Conservation (phyloP, 1,284 basidiomycete species). For the Gymnopus androsaceus region DNA sequence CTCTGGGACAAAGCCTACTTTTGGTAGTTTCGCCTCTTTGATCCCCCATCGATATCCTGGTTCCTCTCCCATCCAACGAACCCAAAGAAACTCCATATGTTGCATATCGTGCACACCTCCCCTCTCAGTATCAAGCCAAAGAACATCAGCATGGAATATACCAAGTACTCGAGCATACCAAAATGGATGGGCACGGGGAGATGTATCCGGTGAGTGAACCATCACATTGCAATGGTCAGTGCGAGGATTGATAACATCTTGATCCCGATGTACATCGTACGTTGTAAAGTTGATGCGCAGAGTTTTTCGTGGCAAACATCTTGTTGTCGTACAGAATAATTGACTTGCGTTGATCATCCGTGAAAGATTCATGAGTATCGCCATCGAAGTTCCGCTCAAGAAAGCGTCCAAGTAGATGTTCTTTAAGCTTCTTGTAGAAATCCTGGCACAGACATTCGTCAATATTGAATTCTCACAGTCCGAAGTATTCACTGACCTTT, state of each 20-base stretch:
- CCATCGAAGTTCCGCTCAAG: constrained; percentile 26
- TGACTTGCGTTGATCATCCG: constrained; percentile 24
- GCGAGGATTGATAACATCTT: too few species aligned
- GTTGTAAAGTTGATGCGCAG: too few species aligned
- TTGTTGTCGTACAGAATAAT: constrained; percentile 12
- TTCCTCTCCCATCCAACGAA: neutral
- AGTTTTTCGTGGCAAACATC: too few species aligned
- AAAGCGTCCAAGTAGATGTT: constrained; percentile 30
- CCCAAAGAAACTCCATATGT: constrained; percentile 10
- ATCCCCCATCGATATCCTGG: neutral
- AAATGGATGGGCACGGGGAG: neutral
- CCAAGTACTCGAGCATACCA: constrained; percentile 9
- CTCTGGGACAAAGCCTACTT: constrained; percentile 3
- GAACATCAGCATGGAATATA: neutral
- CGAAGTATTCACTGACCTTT: constrained; percentile 19
- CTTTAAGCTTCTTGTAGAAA: constrained; percentile 30
- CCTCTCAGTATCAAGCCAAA: neutral
- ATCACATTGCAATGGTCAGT: too few species aligned
- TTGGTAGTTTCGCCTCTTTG: neutral
- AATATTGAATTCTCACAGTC: constrained; percentile 6
- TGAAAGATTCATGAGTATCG: constrained; percentile 26
- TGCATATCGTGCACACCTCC: neutral
- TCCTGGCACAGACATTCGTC: constrained; percentile 15
- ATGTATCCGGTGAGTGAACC: too few species aligned
- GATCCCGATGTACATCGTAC: too few species aligned